Base-by-base conservation (phyloP, 192 early-diverging fungal species). In the Pecoramyces ruminantium region DNA sequence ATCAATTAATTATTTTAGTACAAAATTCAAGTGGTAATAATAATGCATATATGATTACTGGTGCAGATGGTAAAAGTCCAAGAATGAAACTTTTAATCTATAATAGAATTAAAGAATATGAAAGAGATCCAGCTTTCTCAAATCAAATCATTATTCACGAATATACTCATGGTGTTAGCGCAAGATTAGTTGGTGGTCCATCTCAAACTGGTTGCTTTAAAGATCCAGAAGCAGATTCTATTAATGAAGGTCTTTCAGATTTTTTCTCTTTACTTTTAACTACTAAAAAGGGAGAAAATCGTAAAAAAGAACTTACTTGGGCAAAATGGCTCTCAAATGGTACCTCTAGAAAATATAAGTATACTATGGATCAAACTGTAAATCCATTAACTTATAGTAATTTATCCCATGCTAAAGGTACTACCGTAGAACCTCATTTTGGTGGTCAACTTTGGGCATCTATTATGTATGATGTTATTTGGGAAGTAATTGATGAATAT, bases 191-290 rank as follows among this genome's bases (percentile, higher is more conserved):
- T 1, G 97, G 97, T 79, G 97, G 97, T 16, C 95, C 93, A 34
- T 27, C 51, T 11, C 51, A 67, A 67, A 67, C 51, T 67, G 25
- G 51, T 67, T 67, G 51, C 9, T 67, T 67, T 21, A 67, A 67
- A 67, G 51, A 67, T 67, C 25, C 25, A 11, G 51, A 67, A 96
- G 96, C 79, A 94, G 95, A 67, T 67, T 67, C 5, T 40, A 96
- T 95, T 93, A 93, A 96, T 78, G 97, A 98, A 87, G 97, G 97
- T 25, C 97, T 95, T 95, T 95, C 95, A 27, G 97, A 98, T 82
- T 92, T 90, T 83, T 93, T 97, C 16, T 95, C 94, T 15, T 89
- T 67, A 0, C 51, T 67, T 6, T 27, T 67, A 67, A 67, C 51
- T 5, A 67, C 25, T 6, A 67, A 67, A n/a, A n/a, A 67, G 9